These are phyloP conservation scores for Barnettozyma sucrosica DNA, from an alignment of 805 yeast genomes.

Conservation along the genomic window DNA sequence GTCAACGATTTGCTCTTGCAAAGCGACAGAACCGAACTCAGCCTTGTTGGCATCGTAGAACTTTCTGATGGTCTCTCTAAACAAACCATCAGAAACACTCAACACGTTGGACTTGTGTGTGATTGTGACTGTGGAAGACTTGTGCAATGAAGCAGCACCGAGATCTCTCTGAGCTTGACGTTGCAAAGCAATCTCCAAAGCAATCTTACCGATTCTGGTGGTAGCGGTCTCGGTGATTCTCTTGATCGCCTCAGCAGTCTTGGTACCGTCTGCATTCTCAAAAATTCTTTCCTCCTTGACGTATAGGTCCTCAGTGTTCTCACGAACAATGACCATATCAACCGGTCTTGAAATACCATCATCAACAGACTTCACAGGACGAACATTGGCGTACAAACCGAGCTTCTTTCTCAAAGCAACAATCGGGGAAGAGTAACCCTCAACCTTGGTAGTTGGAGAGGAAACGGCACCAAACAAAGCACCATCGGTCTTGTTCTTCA, in stretches of 20 bases:
- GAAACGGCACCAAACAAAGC: slow-evolving; percentile 97
- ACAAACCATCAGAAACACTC: slow-evolving; percentile 88
- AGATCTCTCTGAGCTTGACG: slow-evolving; percentile 73
- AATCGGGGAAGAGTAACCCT: slow-evolving; percentile 96
- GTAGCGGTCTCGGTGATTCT: slow-evolving; percentile 90
- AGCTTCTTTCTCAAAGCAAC: slow-evolving; percentile 96
- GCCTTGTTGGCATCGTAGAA: slow-evolving; percentile 46
- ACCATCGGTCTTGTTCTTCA: slow-evolving; percentile 85
- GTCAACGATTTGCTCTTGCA: slow-evolving; percentile 96
- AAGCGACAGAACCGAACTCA: slow-evolving; percentile 52
- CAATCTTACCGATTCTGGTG: slow-evolving; percentile 80
- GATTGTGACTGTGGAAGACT: slow-evolving; percentile 69
- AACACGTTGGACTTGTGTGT: slow-evolving; percentile 96
- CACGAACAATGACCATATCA: slow-evolving; percentile 97
- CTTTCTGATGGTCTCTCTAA: slow-evolving; percentile 71
- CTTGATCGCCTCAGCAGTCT: slow-evolving; percentile 96
- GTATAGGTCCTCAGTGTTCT: slow-evolving; percentile 96
- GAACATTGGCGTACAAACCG: slow-evolving; percentile 92
- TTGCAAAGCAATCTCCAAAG: slow-evolving; percentile 87
- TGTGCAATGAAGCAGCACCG: slow-evolving; percentile 48
- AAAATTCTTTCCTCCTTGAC: slow-evolving; percentile 85
- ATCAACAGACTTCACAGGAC: slow-evolving; percentile 93
- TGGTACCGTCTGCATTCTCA: slow-evolving; percentile 72
- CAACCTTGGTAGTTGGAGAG: slow-evolving; percentile 90
- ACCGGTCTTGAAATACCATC: slow-evolving; percentile 77